These are phyloP conservation scores for Nakazawaea populi DNA, from an alignment of 805 yeast genomes.

Conservation along the genomic window DNA sequence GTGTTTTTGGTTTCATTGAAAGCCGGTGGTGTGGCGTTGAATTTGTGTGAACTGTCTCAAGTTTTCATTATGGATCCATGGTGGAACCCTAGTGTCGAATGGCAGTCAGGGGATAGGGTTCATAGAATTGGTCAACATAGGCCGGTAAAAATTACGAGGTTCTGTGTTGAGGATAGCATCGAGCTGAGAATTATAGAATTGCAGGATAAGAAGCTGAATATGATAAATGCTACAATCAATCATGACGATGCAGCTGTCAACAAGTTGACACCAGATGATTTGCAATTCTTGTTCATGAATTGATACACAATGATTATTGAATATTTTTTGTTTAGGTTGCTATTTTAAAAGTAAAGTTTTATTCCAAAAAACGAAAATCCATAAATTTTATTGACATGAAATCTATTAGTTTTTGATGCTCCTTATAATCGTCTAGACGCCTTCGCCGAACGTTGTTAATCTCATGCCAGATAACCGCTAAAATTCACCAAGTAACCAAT, in stretches of 20 bases:
- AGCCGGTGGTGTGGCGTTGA: conserved; percentile 98
- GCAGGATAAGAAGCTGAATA: conserved; percentile 95
- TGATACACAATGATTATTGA: conserved; percentile 21
- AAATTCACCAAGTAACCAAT: too few relatives aligned
- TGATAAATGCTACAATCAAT: conserved; percentile 96
- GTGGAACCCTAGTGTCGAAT: conserved; percentile 99
- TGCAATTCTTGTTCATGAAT: conserved; percentile 89
- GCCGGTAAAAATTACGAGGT: conserved; percentile 87
- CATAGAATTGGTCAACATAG: conserved; percentile 95
- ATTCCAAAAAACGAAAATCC: too few relatives aligned
- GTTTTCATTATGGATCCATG: conserved; percentile 96
- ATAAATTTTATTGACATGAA: too few relatives aligned
- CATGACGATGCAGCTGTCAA: conserved; percentile 88
- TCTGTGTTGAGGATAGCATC: conserved; percentile 94
- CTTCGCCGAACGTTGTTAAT: too few relatives aligned
- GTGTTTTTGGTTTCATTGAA: conserved; percentile 91
- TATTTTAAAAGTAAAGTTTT: too few relatives aligned
- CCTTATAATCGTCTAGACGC: too few relatives aligned
- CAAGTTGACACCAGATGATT: conserved; percentile 85
- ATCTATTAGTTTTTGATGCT: too few relatives aligned
- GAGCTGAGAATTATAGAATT: conserved; percentile 93
- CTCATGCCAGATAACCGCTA: too few relatives aligned
- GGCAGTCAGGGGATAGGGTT: conserved; percentile 98
- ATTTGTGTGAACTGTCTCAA: conserved; percentile 94
- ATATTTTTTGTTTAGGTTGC: too few relatives aligned